Conservation (phyloP, 2,329 filamentous ascomycete genomes). For the Aquanectria penicillioides region DNA sequence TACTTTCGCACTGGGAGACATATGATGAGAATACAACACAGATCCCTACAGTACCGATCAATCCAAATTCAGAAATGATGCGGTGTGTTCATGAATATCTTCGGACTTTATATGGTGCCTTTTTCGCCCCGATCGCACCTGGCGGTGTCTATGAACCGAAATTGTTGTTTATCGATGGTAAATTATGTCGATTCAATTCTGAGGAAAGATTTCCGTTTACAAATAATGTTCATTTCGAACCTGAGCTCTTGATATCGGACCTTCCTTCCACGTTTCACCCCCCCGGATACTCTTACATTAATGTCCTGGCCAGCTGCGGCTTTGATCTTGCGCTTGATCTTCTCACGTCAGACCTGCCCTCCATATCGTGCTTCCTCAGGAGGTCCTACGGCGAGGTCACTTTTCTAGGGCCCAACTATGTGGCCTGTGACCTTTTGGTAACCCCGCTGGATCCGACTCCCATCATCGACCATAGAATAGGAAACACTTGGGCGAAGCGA, state of each 20-base stretch:
- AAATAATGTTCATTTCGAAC: constrained; percentile 11
- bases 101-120: constrained; percentile 12
- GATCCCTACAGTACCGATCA: not conserved
- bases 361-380: no score
- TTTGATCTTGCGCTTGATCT: not conserved
- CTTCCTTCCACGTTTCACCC: not conserved
- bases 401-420: no score
- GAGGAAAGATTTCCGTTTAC: constrained; percentile 11
- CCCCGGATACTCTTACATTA: not conserved
- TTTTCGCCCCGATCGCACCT: no score
- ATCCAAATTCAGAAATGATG: no score
- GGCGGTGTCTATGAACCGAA: not conserved
- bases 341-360: not conserved
- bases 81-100: constrained; percentile 24
- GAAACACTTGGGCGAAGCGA: no score
- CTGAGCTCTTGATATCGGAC: constrained; percentile 5
- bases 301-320: constrained; percentile 15
- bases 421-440: no score
- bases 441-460: no score
- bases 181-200: no score
- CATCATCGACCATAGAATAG: no score
- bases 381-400: no score
- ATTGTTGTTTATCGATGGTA: not conserved
- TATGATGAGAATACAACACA: not conserved
- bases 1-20: not conserved